These are phyloP conservation scores for Phytophthora sp. DNA, from an alignment of 352 stramenopile genomes.

Conservation along the genomic window DNA sequence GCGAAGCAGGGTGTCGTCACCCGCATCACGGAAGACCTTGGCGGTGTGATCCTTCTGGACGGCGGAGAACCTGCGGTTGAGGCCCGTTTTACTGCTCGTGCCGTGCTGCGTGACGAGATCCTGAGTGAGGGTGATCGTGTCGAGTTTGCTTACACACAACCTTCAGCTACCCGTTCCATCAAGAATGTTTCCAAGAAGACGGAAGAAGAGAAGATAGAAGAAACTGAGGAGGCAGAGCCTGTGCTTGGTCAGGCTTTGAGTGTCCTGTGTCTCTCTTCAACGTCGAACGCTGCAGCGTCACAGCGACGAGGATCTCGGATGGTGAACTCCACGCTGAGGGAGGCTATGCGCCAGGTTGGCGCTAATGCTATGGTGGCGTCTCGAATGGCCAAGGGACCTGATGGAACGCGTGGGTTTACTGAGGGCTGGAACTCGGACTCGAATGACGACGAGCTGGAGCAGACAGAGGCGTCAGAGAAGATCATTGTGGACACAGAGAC, in stretches of 20 bases:
- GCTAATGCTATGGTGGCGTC: conserved; percentile 64
- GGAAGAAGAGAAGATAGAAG: conserved; percentile 23
- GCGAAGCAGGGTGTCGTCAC: conserved; percentile 68
- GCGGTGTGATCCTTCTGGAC: conserved; percentile 67
- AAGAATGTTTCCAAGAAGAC: conserved; percentile 33
- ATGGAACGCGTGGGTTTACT: conserved; percentile 74
- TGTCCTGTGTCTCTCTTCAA: conserved; percentile 51
- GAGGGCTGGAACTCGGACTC: conserved; percentile 51
- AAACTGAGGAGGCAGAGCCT: conserved; percentile 12
- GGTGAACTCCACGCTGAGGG: conserved; percentile 72
- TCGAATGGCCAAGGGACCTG: conserved; percentile 76
- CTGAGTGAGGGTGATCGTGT: conserved; percentile 74
- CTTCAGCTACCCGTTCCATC: conserved; percentile 37
- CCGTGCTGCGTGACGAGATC: conserved; percentile 67
- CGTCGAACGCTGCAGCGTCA: conserved; percentile 22
- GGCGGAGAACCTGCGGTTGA: conserved; percentile 39
- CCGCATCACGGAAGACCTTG: conserved; percentile 50
- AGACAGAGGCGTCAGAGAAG: background rate
- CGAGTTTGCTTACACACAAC: conserved; percentile 59
- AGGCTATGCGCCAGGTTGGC: conserved; percentile 70
- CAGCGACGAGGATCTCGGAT: conserved; percentile 48
- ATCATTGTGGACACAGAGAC: too few species aligned
- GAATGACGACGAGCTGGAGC: conserved; percentile 14
- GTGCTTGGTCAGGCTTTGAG: conserved; percentile 52
- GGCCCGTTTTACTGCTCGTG: conserved; percentile 51